Conservation (phyloP, 352 stramenopile species). For the Pythium pyrilobum region DNA sequence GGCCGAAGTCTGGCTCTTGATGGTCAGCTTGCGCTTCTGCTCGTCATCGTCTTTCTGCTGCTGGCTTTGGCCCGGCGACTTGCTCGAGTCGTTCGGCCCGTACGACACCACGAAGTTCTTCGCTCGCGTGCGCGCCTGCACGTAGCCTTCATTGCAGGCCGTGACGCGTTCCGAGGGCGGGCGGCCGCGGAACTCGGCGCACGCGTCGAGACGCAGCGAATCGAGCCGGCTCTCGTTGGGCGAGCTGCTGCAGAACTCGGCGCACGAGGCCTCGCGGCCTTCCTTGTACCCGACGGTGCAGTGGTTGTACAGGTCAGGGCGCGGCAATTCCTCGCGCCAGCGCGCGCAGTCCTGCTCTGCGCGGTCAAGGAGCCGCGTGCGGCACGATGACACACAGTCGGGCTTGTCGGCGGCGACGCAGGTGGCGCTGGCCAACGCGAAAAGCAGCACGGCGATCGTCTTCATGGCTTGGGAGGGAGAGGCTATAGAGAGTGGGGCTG, state of each 20-base stretch:
- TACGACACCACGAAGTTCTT: neutral
- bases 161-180: conserved; percentile 11
- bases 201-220: conserved; percentile 14
- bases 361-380: neutral
- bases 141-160: conserved; percentile 17
- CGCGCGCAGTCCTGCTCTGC: conserved; percentile 9
- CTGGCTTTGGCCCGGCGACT: neutral
- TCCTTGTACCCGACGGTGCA: conserved; percentile 9
- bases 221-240: conserved; percentile 11
- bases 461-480: too few species aligned
- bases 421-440: neutral
- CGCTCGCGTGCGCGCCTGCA: conserved; percentile 6
- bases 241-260: neutral
- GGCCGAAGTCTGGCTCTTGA: conserved; percentile 5
- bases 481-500: too few species aligned
- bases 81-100: neutral
- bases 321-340: conserved; percentile 16
- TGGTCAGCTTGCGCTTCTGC: conserved; percentile 7
- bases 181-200: conserved; percentile 9
- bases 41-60: neutral
- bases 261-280: conserved; percentile 7
- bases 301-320: conserved; percentile 23
- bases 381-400: conserved; percentile 4
- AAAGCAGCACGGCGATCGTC: neutral
- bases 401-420: neutral